A percentile compares a stretch with the other conserved stretches of the same genome.
phyloP scores from a whole-genome alignment of 768 basidiomycete species.

The Neoboletus magnificus region DNA sequence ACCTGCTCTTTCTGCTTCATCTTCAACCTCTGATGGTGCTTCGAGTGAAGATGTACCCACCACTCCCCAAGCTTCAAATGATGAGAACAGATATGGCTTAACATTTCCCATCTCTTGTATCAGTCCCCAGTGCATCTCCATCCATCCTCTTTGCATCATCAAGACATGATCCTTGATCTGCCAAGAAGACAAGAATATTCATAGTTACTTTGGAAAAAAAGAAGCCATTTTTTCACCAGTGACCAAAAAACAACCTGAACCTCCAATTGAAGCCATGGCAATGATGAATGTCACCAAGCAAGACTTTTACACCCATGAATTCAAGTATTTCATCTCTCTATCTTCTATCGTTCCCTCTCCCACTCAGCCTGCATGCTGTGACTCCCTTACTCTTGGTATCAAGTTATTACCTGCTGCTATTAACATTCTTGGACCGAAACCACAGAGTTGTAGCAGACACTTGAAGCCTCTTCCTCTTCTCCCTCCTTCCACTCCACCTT shows the following conservation, averaged over 20 bases:
- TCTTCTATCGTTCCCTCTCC: slow-evolving; percentile 35
- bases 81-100: slow-evolving; percentile 36
- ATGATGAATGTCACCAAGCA: slow-evolving; percentile 35
- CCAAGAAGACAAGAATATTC: slow-evolving; percentile 15
- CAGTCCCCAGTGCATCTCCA: slow-evolving; percentile 42
- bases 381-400: slow-evolving; percentile 33
- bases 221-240: slow-evolving; percentile 8
- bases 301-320: slow-evolving; percentile 57
- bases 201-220: slow-evolving; percentile 6
- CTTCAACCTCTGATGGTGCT: slow-evolving; percentile 37
- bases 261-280: slow-evolving; percentile 8
- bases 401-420: slow-evolving; percentile 2
- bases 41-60: slow-evolving; percentile 41
- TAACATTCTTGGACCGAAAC: slow-evolving; percentile 22
- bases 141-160: slow-evolving; percentile 50
- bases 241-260: slow-evolving; percentile 5
- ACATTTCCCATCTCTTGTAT: slow-evolving; percentile 25
- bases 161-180: slow-evolving; percentile 34
- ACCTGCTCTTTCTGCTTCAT: slow-evolving; percentile 31
- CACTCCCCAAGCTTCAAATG: slow-evolving; percentile 59
- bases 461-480: slow-evolving; percentile 40
- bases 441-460: slow-evolving; percentile 33
- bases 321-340: slow-evolving; percentile 52
- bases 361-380: slow-evolving; percentile 34
- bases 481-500: slow-evolving; percentile 36